Percentiles rank a stretch among this genome's conserved stretches.
These are phyloP conservation scores for Homolaphlyctis polyrhiza DNA, from an alignment of 371 early-diverging fungal genomes.

Conservation along the genomic window DNA sequence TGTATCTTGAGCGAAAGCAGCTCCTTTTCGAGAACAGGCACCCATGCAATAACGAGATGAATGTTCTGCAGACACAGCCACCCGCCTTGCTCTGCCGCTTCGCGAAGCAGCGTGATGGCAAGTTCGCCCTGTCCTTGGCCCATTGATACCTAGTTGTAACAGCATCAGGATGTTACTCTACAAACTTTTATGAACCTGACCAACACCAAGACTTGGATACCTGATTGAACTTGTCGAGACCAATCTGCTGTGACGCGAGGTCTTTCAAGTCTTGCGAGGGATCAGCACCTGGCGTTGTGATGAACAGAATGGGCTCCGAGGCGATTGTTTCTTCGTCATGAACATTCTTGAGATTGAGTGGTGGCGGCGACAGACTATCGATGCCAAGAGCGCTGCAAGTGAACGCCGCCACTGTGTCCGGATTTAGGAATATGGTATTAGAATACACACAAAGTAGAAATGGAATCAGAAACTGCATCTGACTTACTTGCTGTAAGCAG, in stretches of 20 bases:
- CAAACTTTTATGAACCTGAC: not conserved
- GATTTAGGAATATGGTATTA: not conserved
- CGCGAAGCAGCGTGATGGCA: slow-evolving; percentile 29
- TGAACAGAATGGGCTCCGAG: slow-evolving; percentile 44
- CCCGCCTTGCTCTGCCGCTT: slow-evolving; percentile 25
- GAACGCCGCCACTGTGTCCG: slow-evolving; percentile 29
- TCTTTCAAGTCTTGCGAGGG: slow-evolving; percentile 45
- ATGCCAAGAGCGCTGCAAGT: slow-evolving; percentile 28
- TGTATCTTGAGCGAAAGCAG: slow-evolving; percentile 21
- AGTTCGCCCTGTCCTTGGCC: slow-evolving; percentile 53
- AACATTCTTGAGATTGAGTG: slow-evolving; percentile 27
- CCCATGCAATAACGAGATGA: slow-evolving; percentile 47
- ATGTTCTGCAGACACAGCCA: slow-evolving; percentile 56
- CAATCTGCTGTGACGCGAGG: slow-evolving; percentile 27
- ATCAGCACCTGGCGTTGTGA: slow-evolving; percentile 50
- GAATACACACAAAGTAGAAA: not conserved
- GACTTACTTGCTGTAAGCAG: slow-evolving; percentile 39
- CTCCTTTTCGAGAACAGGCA: slow-evolving; percentile 38
- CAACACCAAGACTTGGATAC: slow-evolving; percentile 8
- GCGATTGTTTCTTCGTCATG: slow-evolving; percentile 30
- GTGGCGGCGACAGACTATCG: slow-evolving; percentile 25
- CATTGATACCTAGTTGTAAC: slow-evolving; percentile 37
- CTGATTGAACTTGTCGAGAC: slow-evolving; percentile 34
- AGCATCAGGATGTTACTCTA: not conserved
- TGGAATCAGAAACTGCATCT: not conserved